phyloP scores from a whole-genome alignment of 2,329 filamentous ascomycete genomes.

The Colletotrichum eleusines region DNA sequence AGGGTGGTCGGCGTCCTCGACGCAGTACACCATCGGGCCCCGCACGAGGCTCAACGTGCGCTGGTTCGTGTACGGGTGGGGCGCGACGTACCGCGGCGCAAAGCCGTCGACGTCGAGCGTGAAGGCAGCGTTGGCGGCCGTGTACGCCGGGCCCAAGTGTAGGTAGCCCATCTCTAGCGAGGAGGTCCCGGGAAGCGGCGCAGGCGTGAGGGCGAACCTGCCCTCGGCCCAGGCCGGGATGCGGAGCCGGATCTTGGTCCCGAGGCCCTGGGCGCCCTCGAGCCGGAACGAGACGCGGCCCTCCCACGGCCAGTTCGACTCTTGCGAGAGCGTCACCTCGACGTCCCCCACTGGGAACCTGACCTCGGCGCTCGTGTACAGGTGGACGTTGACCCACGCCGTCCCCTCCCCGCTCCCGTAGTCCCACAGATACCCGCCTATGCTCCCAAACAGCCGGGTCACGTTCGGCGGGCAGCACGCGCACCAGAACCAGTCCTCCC shows the following conservation, averaged over 20 bases:
- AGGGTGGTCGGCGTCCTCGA: constrained; percentile 68
- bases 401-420: constrained; percentile 47
- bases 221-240: constrained; percentile 65
- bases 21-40: constrained; percentile 71
- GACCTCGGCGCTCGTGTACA: constrained; percentile 65
- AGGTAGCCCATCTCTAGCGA: constrained; percentile 64
- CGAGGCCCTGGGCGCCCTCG: constrained; percentile 44
- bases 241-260: constrained; percentile 60
- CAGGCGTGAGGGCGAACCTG: constrained; percentile 51
- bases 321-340: constrained; percentile 59
- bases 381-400: constrained; percentile 63
- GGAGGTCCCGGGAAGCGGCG: constrained; percentile 47
- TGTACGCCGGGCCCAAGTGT: constrained; percentile 56
- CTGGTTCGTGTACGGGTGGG: constrained; percentile 69
- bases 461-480: constrained; percentile 73
- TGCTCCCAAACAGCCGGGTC: constrained; percentile 64
- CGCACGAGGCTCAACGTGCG: constrained; percentile 65
- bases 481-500: constrained; percentile 69
- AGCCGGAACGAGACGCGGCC: constrained; percentile 63
- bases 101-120: constrained; percentile 60
- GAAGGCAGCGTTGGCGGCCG: constrained; percentile 56
- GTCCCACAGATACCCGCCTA: constrained; percentile 69
- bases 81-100: constrained; percentile 60
- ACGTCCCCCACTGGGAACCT: constrained; percentile 52
- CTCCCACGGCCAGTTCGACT: constrained; percentile 69